These are phyloP conservation scores for Hortaea werneckii DNA, from an alignment of 2,329 filamentous ascomycete species.

Conservation along the genomic window DNA sequence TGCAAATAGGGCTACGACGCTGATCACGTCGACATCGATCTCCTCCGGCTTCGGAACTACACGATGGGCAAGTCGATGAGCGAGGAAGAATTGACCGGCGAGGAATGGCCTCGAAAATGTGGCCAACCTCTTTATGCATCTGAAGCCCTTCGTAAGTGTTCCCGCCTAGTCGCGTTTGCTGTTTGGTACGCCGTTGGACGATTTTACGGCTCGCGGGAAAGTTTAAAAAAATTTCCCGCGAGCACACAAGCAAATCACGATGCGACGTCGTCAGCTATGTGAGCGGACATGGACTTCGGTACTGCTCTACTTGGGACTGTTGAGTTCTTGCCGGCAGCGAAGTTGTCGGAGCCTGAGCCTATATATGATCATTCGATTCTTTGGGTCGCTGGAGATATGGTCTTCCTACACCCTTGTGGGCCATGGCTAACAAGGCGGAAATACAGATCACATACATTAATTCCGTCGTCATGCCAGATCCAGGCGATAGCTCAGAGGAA, in stretches of 20 bases:
- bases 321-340: too few relatives aligned
- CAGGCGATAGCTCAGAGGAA: slow-evolving; percentile 21
- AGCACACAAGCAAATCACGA: background rate
- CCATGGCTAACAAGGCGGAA: background rate
- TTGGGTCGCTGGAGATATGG: background rate
- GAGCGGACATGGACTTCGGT: too few relatives aligned
- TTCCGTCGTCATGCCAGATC: slow-evolving; percentile 41
- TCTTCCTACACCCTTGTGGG: background rate
- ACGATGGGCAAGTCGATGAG: slow-evolving; percentile 58
- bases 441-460: slow-evolving; percentile 41
- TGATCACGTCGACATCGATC: slow-evolving; percentile 67
- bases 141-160: slow-evolving; percentile 69
- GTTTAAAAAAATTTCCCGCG: background rate
- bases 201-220: background rate
- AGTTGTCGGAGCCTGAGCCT: too few relatives aligned
- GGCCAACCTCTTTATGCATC: slow-evolving; percentile 50
- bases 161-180: too few relatives aligned
- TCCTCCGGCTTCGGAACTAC: slow-evolving; percentile 72
- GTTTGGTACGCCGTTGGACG: too few relatives aligned
- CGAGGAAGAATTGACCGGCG: slow-evolving; percentile 54
- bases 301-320: too few relatives aligned
- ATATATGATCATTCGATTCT: too few relatives aligned
- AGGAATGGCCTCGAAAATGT: slow-evolving; percentile 57
- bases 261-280: background rate
- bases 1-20: slow-evolving; percentile 57